Base-by-base conservation (phyloP, 257 asterid species). In the Misopates orontium region DNA sequence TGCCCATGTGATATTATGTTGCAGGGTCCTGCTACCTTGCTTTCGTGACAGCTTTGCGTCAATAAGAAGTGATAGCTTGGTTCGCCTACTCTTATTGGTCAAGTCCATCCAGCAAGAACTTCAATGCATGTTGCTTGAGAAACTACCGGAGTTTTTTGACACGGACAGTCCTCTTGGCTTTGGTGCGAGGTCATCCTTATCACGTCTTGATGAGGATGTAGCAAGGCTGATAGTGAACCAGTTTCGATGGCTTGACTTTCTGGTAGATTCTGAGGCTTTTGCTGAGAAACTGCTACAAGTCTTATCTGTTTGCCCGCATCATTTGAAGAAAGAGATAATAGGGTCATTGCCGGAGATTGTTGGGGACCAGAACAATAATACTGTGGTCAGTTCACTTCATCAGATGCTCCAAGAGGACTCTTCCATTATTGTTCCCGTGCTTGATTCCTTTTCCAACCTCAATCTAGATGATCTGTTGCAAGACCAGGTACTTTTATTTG, bases 201-300 rank as follows among this genome's bases (percentile, higher is more conserved):
- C 71, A 71, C 76, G 80, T 56, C 79, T 85, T 52, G 89, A 87
- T 23, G 91, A 90, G 64, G 94, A 90, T 77, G 56, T 85, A 64
- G 88, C 94, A 17, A 77, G 91, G 89, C 73, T 87, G 68, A 87
- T 90, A 66, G 71, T 87, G 64, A 83, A 87, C 73, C 96, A 90
- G 56, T 90, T 90, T 56, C 83, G 88, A 53, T 90, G 95, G 95
- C 95, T 90, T 48, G 97, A 90, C 72, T 90, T 90, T 79, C 89
- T 90, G 44, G 95, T 85, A 51, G 75, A 83, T 75, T 79, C 90
- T 24, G 87, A 79, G 66, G 82, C 84, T 28, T 90, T 90, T 68
- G 79, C 92, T 55, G 90, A 82, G 71, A 85, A 84, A 74, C 75
- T 90, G 70, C 73, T 90, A 20, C 96, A 90, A 80, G 83, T 85